Evolutionary conservation across 2,329 filamentous ascomycete species (phyloP).

Genomic region (Fusarium sp.): DNA sequence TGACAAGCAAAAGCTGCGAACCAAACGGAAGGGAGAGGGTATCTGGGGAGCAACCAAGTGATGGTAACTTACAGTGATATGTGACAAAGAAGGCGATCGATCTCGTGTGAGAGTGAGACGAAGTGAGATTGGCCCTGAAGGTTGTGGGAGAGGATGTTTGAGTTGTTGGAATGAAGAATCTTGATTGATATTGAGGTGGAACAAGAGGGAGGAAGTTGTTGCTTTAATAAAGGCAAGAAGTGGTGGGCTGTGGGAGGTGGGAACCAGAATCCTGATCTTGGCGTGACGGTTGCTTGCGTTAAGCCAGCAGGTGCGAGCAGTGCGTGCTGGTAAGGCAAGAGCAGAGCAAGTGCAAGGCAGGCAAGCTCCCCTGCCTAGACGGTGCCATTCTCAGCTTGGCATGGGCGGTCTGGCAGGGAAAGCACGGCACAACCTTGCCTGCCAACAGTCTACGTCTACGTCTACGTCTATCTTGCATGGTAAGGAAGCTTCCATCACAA

Average conservation of each 20-base stretch:
- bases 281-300: constrained; percentile 36
- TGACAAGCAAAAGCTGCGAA: constrained; percentile 1
- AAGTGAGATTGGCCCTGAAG: constrained; percentile 32
- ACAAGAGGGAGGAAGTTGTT: constrained; percentile 38
- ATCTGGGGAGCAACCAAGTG: constrained; percentile 1
- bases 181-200: constrained; percentile 34
- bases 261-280: constrained; percentile 38
- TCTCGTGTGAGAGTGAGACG: constrained; percentile 36
- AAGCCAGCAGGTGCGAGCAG: constrained; percentile 21
- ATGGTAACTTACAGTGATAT: constrained; percentile 34
- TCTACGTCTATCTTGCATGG: constrained; percentile 7
- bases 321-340: constrained; percentile 28
- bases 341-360: constrained; percentile 23
- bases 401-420: constrained; percentile 40
- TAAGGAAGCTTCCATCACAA: constrained; percentile 30
- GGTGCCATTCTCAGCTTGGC: constrained; percentile 23
- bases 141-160: constrained; percentile 39
- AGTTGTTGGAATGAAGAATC: constrained; percentile 42
- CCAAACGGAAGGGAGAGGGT: background rate
- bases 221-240: constrained; percentile 46
- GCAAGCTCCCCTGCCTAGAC: constrained; percentile 23
- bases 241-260: constrained; percentile 19
- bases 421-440: constrained; percentile 26
- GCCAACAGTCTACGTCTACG: constrained; percentile 3
- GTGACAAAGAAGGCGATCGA: constrained; percentile 40